These are phyloP conservation scores for Phytophthora rubi DNA, from an alignment of 352 stramenopile genomes.

Conservation along the genomic window DNA sequence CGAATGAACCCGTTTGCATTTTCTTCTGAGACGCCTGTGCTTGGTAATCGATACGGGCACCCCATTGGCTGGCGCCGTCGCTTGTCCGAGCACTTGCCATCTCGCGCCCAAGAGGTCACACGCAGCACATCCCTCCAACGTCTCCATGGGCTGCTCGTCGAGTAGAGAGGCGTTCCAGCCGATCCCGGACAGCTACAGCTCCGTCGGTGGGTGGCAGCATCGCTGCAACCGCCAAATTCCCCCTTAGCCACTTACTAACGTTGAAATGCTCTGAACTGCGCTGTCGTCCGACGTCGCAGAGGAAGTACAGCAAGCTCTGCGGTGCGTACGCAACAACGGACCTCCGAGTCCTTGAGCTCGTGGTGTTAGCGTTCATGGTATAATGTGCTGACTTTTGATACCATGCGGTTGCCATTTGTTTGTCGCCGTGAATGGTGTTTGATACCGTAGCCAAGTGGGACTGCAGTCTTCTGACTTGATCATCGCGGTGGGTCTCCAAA, in stretches of 20 bases:
- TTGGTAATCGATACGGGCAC: constrained; percentile 20
- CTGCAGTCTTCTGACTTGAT: constrained; percentile 76
- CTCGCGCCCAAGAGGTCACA: constrained; percentile 21
- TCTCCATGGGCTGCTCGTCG: constrained; percentile 37
- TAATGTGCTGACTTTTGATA: constrained; percentile 4
- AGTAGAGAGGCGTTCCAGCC: constrained; percentile 38
- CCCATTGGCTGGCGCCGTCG: constrained; percentile 27
- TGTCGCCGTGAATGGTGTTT: background rate
- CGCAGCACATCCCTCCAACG: background rate
- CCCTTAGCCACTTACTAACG: background rate
- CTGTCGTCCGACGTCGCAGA: constrained; percentile 30
- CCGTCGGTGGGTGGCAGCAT: constrained; percentile 28
- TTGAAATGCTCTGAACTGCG: constrained; percentile 1
- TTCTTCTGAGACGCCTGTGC: constrained; percentile 21
- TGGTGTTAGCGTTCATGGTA: background rate
- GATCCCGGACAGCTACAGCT: constrained; percentile 42
- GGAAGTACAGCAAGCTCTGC: constrained; percentile 53
- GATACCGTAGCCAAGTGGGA: constrained; percentile 43
- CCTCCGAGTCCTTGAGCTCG: background rate
- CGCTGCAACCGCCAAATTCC: background rate
- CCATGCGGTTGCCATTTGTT: background rate
- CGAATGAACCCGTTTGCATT: constrained; percentile 14
- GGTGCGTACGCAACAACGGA: constrained; percentile 18
- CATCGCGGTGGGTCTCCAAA: constrained; percentile 40
- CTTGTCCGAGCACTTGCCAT: constrained; percentile 33